A percentile compares a stretch with the other conserved stretches of the same genome.
Conservation (phyloP, 768 basidiomycete genomes). For the Mycena chlorophos region DNA sequence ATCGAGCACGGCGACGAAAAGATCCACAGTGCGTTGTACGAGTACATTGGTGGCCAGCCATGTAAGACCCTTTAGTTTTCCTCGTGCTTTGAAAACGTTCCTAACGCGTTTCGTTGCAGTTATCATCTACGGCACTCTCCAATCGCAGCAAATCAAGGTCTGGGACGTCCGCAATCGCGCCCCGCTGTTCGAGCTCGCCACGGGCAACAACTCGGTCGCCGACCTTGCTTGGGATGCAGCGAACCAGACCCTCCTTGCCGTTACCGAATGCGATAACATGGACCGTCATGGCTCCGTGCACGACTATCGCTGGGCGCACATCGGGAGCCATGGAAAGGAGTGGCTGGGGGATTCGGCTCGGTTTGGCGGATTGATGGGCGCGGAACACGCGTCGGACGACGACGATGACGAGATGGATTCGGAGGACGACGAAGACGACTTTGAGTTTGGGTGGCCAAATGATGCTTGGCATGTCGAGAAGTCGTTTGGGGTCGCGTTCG, state of each 20-base stretch:
- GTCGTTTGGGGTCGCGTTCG: constrained; percentile 8
- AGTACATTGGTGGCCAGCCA: constrained; percentile 31
- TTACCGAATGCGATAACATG: constrained; percentile 32
- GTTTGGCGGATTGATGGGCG: not conserved
- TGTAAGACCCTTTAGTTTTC: constrained; percentile 17
- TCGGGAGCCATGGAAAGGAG: not conserved
- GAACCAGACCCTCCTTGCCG: constrained; percentile 28
- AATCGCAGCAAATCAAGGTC: constrained; percentile 33
- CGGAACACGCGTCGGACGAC: not conserved
- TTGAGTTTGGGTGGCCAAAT: constrained; percentile 7
- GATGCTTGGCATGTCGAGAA: constrained; percentile 5
- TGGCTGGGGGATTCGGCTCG: not conserved
- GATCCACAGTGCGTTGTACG: constrained; percentile 17
- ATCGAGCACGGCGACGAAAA: constrained; percentile 17
- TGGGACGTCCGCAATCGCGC: constrained; percentile 37
- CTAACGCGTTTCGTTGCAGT: constrained; percentile 6
- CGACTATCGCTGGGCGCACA: constrained; percentile 30
- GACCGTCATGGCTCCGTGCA: constrained; percentile 27
- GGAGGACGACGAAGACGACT: constrained; percentile 2
- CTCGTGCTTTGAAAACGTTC: not conserved
- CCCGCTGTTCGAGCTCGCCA: constrained; percentile 38
- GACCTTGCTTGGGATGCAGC: constrained; percentile 31
- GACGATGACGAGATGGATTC: constrained; percentile 5
- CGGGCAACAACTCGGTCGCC: constrained; percentile 36
- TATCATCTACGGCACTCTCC: constrained; percentile 29